These are phyloP conservation scores for Zygoascus biomembranicola DNA, from an alignment of 805 yeast genomes.

Conservation along the genomic window DNA sequence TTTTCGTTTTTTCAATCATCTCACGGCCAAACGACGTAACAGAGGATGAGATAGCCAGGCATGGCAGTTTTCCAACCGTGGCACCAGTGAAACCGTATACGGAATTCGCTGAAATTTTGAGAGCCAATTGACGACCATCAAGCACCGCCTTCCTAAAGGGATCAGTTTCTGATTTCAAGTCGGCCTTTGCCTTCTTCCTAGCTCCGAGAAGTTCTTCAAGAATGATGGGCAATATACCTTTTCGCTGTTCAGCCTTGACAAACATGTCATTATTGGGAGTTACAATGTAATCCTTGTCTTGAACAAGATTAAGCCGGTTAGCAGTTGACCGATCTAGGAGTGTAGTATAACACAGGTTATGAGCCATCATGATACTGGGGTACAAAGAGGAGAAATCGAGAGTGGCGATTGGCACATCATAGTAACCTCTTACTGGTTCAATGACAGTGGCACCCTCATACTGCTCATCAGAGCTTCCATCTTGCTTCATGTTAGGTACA, in stretches of 20 bases:
- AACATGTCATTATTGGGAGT: slow-evolving; percentile 93
- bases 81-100: slow-evolving; percentile 99
- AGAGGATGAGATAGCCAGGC: slow-evolving; percentile 91
- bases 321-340: slow-evolving; percentile 63
- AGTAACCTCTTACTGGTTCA: slow-evolving; percentile 93
- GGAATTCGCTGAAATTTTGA: slow-evolving; percentile 94
- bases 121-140: slow-evolving; percentile 94
- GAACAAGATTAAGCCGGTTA: slow-evolving; percentile 50
- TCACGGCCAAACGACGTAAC: slow-evolving; percentile 93
- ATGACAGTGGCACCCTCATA: slow-evolving; percentile 99
- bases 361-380: slow-evolving; percentile 99
- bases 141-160: slow-evolving; percentile 90
- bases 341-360: slow-evolving; percentile 92
- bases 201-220: slow-evolving; percentile 81
- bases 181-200: slow-evolving; percentile 86
- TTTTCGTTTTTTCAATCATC: slow-evolving; percentile 90
- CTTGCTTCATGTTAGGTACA: slow-evolving; percentile 78
- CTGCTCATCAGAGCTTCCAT: slow-evolving; percentile 77
- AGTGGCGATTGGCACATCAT: slow-evolving; percentile 95
- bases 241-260: slow-evolving; percentile 57
- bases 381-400: slow-evolving; percentile 95
- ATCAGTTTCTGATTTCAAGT: slow-evolving; percentile 85
- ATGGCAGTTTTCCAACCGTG: slow-evolving; percentile 93
- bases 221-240: slow-evolving; percentile 89
- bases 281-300: slow-evolving; percentile 68